Percentiles rank a stretch among this genome's conserved stretches.
phyloP scores from a whole-genome alignment of 2,329 filamentous ascomycete species.

The Westerdykella aurantiaca region DNA sequence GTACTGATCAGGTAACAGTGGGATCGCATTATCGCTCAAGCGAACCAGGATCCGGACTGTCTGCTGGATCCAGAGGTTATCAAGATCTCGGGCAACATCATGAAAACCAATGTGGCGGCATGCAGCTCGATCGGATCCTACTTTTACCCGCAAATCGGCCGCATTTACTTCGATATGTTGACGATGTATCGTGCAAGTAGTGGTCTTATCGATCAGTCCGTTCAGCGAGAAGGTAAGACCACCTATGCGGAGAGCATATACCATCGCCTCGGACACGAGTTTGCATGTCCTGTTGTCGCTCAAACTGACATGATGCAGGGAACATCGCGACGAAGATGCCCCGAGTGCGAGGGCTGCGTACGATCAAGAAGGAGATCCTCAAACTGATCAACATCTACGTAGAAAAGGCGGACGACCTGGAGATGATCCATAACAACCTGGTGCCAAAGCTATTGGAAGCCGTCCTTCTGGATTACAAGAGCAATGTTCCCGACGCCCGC shows the following conservation, averaged over 20 bases:
- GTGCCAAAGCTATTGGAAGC: slow-evolving; percentile 94
- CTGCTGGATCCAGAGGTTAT: slow-evolving; percentile 92
- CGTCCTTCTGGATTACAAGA: slow-evolving; percentile 91
- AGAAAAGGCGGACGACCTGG: slow-evolving; percentile 92
- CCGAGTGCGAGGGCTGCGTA: slow-evolving; percentile 87
- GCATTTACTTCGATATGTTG: slow-evolving; percentile 97
- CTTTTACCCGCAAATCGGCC: slow-evolving; percentile 96
- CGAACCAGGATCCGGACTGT: slow-evolving; percentile 76
- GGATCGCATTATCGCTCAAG: slow-evolving; percentile 88
- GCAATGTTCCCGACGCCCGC: slow-evolving; percentile 89
- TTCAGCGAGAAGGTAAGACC: slow-evolving; percentile 68
- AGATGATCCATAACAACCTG: slow-evolving; percentile 88
- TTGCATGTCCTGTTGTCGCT: too few species aligned
- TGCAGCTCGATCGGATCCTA: slow-evolving; percentile 94
- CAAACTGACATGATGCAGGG: slow-evolving; percentile 49
- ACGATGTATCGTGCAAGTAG: slow-evolving; percentile 99
- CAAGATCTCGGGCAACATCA: slow-evolving; percentile 98
- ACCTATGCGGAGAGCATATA: too few species aligned
- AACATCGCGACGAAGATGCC: slow-evolving; percentile 96
- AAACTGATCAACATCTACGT: slow-evolving; percentile 98
- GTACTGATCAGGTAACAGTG: slow-evolving; percentile 46
- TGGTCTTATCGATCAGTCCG: slow-evolving; percentile 87
- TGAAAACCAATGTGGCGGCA: slow-evolving; percentile 99
- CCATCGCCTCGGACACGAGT: neutral
- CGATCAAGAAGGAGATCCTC: slow-evolving; percentile 98